phyloP scores from a whole-genome alignment of 352 stramenopile species.

The Phytophthora lateralis region DNA sequence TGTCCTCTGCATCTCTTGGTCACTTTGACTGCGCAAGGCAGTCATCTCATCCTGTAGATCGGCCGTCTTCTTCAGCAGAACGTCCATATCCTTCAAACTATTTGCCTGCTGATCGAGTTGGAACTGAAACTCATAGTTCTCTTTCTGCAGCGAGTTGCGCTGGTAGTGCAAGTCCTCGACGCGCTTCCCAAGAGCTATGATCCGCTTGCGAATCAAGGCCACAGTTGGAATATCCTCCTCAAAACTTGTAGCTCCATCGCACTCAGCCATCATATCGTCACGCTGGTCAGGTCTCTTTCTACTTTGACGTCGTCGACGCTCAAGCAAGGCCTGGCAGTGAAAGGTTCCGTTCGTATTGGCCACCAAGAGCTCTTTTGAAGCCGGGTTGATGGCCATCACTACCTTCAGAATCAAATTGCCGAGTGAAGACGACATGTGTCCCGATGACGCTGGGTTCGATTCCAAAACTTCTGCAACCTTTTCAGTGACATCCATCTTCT shows the following conservation, averaged over 20 bases:
- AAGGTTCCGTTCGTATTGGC: constrained; percentile 52
- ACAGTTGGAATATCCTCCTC: constrained; percentile 33
- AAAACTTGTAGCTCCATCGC: constrained; percentile 12
- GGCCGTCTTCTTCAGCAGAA: constrained; percentile 35
- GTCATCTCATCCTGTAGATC: constrained; percentile 52
- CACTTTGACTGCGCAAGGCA: constrained; percentile 30
- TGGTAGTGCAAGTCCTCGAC: constrained; percentile 77
- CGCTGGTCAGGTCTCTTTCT: constrained; percentile 17
- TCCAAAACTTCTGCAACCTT: constrained; percentile 44
- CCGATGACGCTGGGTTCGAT: neutral
- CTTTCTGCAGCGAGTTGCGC: constrained; percentile 70
- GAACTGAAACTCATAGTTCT: constrained; percentile 78
- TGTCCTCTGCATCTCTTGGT: constrained; percentile 16
- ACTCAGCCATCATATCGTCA: constrained; percentile 31
- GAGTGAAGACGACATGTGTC: constrained; percentile 22
- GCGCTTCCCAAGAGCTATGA: constrained; percentile 65
- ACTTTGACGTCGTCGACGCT: constrained; percentile 30
- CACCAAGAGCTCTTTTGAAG: constrained; percentile 40
- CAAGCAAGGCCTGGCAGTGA: constrained; percentile 59
- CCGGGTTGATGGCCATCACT: constrained; percentile 48
- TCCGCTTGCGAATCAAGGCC: constrained; percentile 57
- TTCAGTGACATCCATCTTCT: constrained; percentile 34
- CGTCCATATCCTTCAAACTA: constrained; percentile 55
- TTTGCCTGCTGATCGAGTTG: constrained; percentile 61
- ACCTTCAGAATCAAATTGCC: constrained; percentile 51